Percentiles rank a stretch among this genome's conserved stretches.
Conservation (phyloP, 1,139 yeast species). For the Sugiyamaella xylanicola region DNA sequence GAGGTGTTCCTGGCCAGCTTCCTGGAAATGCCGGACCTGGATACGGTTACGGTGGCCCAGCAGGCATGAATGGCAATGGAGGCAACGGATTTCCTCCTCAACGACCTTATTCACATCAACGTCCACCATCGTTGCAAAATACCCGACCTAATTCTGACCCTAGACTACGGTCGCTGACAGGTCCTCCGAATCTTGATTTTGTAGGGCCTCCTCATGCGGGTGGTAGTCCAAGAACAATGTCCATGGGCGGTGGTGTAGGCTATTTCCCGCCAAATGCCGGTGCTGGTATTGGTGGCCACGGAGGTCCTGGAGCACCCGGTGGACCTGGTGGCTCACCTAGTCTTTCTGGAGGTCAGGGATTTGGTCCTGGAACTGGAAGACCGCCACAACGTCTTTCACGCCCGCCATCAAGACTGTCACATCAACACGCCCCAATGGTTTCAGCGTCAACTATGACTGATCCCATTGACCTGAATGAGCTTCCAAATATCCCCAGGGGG, state of each 20-base stretch:
- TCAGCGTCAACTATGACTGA: constrained; percentile 32
- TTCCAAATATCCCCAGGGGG: not conserved
- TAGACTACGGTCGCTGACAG: constrained; percentile 18
- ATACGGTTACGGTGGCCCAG: constrained; percentile 20
- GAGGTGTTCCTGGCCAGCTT: constrained; percentile 18
- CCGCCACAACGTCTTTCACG: constrained; percentile 22
- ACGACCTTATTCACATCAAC: constrained; percentile 5
- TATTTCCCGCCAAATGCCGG: constrained; percentile 10
- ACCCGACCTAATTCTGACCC: constrained; percentile 12
- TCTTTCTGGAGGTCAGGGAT: not conserved
- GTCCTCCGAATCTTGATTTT: constrained; percentile 13
- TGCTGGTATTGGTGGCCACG: constrained; percentile 5
- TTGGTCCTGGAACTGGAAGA: not conserved
- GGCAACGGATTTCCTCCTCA: constrained; percentile 8
- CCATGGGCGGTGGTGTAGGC: constrained; percentile 19
- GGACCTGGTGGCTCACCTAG: not conserved
- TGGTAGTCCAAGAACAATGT: constrained; percentile 24
- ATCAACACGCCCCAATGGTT: constrained; percentile 26
- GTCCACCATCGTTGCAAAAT: constrained; percentile 12
- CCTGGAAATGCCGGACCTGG: constrained; percentile 25
- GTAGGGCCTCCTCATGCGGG: not conserved
- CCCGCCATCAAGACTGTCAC: constrained; percentile 28
- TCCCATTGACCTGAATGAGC: constrained; percentile 20
- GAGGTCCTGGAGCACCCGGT: constrained; percentile 1
- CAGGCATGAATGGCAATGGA: constrained; percentile 1